Evolutionary conservation across 371 early-diverging fungal genomes (phyloP).

Genomic region (Syncephalastrum contaminatum): DNA sequence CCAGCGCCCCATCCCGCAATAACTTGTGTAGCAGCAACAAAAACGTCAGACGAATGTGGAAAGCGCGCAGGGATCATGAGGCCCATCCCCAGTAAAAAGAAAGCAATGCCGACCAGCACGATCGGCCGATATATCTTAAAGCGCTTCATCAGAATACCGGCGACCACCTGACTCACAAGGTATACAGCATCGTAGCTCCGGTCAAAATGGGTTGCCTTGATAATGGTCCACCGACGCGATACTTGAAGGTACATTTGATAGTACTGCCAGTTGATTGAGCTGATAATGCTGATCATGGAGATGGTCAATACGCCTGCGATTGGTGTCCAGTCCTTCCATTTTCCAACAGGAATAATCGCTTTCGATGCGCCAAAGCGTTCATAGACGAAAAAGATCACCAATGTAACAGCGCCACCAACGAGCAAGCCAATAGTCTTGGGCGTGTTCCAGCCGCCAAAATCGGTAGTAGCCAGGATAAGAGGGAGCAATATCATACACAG

Average conservation of each 20-base stretch:
- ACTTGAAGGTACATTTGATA: constrained; percentile 39
- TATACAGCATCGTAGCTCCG: constrained; percentile 44
- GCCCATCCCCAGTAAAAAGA: constrained; percentile 41
- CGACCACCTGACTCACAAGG: constrained; percentile 26
- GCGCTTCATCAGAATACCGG: constrained; percentile 36
- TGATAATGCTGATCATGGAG: constrained; percentile 34
- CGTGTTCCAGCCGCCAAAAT: constrained; percentile 40
- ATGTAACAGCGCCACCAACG: constrained; percentile 22
- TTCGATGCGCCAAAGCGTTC: constrained; percentile 32
- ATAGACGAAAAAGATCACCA: constrained; percentile 30
- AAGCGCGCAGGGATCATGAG: constrained; percentile 49
- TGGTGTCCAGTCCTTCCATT: constrained; percentile 36
- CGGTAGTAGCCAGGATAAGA: constrained; percentile 33
- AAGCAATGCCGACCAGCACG: constrained; percentile 36
- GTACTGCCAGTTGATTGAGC: constrained; percentile 40
- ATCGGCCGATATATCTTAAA: constrained; percentile 37
- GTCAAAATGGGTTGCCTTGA: constrained; percentile 29
- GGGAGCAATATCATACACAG: constrained; percentile 42
- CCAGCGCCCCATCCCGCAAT: constrained; percentile 49
- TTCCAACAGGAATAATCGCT: constrained; percentile 41
- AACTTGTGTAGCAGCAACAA: constrained; percentile 42
- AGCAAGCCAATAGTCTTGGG: constrained; percentile 28
- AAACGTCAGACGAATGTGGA: constrained; percentile 35
- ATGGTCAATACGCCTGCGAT: constrained; percentile 38
- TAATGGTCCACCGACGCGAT: constrained; percentile 25